Evolutionary conservation across 495 filamentous ascomycete species (phyloP), one percentile per base, ranked within the genome.

Genomic region (Aspergillus cavernicola): DNA sequence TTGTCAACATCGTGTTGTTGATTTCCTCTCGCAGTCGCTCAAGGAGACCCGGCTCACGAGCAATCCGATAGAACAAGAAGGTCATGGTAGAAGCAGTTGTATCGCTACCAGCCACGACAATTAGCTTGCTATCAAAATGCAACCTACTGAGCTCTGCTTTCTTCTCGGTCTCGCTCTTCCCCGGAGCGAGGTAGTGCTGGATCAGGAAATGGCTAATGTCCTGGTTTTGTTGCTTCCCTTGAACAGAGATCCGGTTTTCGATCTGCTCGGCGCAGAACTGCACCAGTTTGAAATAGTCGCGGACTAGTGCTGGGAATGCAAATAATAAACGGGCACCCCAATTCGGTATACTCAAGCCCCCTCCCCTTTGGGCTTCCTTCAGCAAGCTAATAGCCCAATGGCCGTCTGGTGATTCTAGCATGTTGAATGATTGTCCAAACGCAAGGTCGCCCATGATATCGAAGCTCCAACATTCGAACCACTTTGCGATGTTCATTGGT

Each of bases 361-460:
- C 22, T 6, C 20, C 24, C 6, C 10, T 10, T 15, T 26, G 20
- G 8, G 40, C 40, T 28, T 43, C 24, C 13, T 49, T 49, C 16
- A 22, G 32, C 9, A n/a, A 12, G 3, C 16, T 18, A 33, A 46
- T 46, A 3, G 23, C 57, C 64, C 37, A 38, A n/a, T 62, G 39
- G 6, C 55, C 60, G 0, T 44, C 61, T 9, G 35, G 35, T n/a
- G 35, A 38, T 6, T 60, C 41, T 4, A 74, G 56, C 72, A 73
- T 70, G 13, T 62, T 57, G 45, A 74, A 75, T 3, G 66, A 61
- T 45, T 69, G 57, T 3, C 65, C 64, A 46, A 73, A 74, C 1
- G 68, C 63, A 9, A 72, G 41, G 10, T 74, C 67, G 42, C 72
- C 72, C 65, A 74, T 73, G 23, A 73, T 52, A 35, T 75, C 72